These are phyloP conservation scores for Phytopythium aichiense DNA, from an alignment of 352 stramenopile species.

Conservation along the genomic window DNA sequence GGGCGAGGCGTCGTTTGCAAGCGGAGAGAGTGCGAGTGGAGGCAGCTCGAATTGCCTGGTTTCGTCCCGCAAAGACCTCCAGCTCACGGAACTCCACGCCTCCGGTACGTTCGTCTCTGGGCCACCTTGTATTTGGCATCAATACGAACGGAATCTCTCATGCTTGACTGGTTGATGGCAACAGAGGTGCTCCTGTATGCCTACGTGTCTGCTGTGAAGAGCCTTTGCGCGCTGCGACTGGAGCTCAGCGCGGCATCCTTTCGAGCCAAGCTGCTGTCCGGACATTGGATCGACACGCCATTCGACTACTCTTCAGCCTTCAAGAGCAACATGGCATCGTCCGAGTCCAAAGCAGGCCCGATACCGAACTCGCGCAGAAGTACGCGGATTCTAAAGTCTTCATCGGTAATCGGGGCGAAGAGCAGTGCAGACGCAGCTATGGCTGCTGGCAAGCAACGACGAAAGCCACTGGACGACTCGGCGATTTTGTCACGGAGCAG, in stretches of 20 bases:
- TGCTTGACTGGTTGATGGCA: neutral
- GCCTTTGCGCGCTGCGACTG: conserved; percentile 40
- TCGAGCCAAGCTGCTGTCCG: conserved; percentile 50
- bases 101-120: conserved; percentile 16
- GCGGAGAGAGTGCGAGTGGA: conserved; percentile 5
- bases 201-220: conserved; percentile 53
- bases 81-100: conserved; percentile 28
- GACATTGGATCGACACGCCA: conserved; percentile 51
- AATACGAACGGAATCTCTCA: neutral
- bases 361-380: conserved; percentile 25
- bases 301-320: conserved; percentile 35
- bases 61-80: conserved; percentile 40
- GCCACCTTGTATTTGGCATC: neutral
- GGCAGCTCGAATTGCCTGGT: conserved; percentile 26
- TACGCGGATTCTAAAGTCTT: conserved; percentile 14
- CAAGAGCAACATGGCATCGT: neutral
- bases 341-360: neutral
- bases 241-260: conserved; percentile 50
- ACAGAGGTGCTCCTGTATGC: conserved; percentile 57
- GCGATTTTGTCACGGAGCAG: conserved; percentile 24
- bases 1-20: conserved; percentile 20
- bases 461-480: conserved; percentile 36
- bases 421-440: neutral
- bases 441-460: conserved; percentile 12
- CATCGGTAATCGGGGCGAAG: neutral